Percentiles rank a stretch among this genome's conserved stretches.
phyloP scores from a whole-genome alignment of 352 stramenopile species.

The Pythium dissotocum region DNA sequence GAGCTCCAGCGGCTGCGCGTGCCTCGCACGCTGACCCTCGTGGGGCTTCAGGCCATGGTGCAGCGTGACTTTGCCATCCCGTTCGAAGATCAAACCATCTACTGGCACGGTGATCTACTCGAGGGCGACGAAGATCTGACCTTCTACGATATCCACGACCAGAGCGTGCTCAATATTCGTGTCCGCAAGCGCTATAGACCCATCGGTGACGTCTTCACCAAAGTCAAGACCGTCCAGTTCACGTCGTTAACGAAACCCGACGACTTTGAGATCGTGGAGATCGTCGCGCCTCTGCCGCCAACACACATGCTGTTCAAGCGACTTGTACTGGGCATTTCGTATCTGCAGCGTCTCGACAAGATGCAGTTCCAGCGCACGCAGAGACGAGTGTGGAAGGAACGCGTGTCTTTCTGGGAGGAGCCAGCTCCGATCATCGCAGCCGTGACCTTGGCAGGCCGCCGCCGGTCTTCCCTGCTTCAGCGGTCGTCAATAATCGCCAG shows the following conservation, averaged over 20 bases:
- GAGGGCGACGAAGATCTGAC: constrained; percentile 62
- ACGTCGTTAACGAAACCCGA: constrained; percentile 23
- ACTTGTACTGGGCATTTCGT: constrained; percentile 54
- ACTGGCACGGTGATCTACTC: constrained; percentile 55
- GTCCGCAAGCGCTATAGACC: constrained; percentile 48
- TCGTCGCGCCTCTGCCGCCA: constrained; percentile 56
- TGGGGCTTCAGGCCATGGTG: constrained; percentile 51
- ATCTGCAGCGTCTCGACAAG: constrained; percentile 51
- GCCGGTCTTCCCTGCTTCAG: not conserved
- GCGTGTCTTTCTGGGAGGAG: constrained; percentile 49
- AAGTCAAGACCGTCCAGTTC: constrained; percentile 60
- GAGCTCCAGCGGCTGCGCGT: constrained; percentile 44
- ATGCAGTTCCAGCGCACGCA: constrained; percentile 51
- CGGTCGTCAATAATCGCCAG: not conserved
- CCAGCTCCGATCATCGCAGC: not conserved
- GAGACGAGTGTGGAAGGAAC: constrained; percentile 47
- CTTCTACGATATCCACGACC: constrained; percentile 56
- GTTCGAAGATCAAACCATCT: constrained; percentile 66
- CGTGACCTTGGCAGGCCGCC: not conserved
- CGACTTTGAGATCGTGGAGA: constrained; percentile 63
- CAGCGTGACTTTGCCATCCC: constrained; percentile 57
- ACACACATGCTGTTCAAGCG: constrained; percentile 57
- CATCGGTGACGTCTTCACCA: constrained; percentile 68
- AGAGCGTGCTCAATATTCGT: constrained; percentile 49
- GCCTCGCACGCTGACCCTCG: constrained; percentile 48